Evolutionary conservation across 139 green algal species (phyloP).

Genomic region (Chlorella sp.): DNA sequence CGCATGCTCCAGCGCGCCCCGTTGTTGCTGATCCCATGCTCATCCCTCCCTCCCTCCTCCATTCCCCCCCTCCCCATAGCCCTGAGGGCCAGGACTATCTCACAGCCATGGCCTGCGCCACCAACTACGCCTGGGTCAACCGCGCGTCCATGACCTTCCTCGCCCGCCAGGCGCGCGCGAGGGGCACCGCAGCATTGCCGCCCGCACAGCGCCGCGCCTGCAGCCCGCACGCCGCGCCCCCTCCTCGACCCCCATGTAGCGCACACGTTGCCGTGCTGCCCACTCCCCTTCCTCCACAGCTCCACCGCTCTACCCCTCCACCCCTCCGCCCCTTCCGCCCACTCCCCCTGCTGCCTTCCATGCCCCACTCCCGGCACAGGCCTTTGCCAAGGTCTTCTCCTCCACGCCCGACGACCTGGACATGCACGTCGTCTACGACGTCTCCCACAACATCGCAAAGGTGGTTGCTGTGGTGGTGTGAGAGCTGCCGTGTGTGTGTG

Average conservation of each 20-base stretch:
- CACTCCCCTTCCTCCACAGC: too few relatives aligned
- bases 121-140: slow-evolving; percentile 96
- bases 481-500: not conserved
- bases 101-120: slow-evolving; percentile 86
- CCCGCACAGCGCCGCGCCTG: too few relatives aligned
- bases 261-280: too few relatives aligned
- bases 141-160: slow-evolving; percentile 88
- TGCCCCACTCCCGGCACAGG: too few relatives aligned
- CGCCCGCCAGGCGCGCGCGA: slow-evolving; percentile 61
- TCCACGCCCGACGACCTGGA: slow-evolving; percentile 82
- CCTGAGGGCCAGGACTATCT: slow-evolving; percentile 86
- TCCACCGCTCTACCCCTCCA: too few relatives aligned
- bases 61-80: not conserved
- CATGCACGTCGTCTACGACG: slow-evolving; percentile 94
- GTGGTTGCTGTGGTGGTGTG: not conserved
- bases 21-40: too few relatives aligned
- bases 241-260: too few relatives aligned
- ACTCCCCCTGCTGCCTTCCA: too few relatives aligned
- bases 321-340: too few relatives aligned
- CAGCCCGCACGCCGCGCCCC: too few relatives aligned
- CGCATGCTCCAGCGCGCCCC: too few relatives aligned
- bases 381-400: slow-evolving; percentile 85
- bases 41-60: not conserved
- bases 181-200: too few relatives aligned
- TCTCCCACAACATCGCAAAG: slow-evolving; percentile 93